phyloP scores from a whole-genome alignment of 2,329 filamentous ascomycete genomes.

The Epichloe typhina region DNA sequence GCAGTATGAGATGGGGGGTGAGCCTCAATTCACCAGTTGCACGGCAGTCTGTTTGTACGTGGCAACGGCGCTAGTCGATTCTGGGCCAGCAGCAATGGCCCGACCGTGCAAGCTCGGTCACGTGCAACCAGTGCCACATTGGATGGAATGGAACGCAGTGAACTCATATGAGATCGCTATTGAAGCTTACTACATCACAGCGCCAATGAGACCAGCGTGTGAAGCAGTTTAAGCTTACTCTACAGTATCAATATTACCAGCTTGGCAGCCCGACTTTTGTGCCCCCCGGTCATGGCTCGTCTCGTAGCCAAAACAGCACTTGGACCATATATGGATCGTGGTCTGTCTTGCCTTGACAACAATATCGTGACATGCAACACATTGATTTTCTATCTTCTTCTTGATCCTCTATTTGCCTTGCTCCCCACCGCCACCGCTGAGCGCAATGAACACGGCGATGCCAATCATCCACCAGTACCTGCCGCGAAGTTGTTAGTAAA shows the following conservation, averaged over 20 bases:
- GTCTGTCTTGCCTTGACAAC: too few relatives aligned
- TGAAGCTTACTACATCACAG: too few relatives aligned
- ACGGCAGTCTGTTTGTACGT: constrained; percentile 11
- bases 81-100: constrained; percentile 7
- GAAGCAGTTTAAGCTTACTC: too few relatives aligned
- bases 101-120: constrained; percentile 3
- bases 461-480: constrained; percentile 57
- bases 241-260: too few relatives aligned
- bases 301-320: not conserved
- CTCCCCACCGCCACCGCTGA: constrained; percentile 36
- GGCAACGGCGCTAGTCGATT: constrained; percentile 20
- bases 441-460: constrained; percentile 37
- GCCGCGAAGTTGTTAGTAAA: constrained; percentile 20
- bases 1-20: constrained; percentile 14
- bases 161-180: too few relatives aligned
- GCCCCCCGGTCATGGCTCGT: not conserved
- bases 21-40: constrained; percentile 11
- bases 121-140: constrained; percentile 3
- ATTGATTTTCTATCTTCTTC: not conserved
- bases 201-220: too few relatives aligned
- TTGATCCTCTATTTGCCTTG: constrained; percentile 27
- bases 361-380: constrained; percentile 7
- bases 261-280: too few relatives aligned
- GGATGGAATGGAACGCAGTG: too few relatives aligned
- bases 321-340: not conserved